A percentile compares a stretch with the other conserved stretches of the same genome.
Conservation (phyloP, 2,329 filamentous ascomycete genomes). For the Colletotrichum limetticola region DNA sequence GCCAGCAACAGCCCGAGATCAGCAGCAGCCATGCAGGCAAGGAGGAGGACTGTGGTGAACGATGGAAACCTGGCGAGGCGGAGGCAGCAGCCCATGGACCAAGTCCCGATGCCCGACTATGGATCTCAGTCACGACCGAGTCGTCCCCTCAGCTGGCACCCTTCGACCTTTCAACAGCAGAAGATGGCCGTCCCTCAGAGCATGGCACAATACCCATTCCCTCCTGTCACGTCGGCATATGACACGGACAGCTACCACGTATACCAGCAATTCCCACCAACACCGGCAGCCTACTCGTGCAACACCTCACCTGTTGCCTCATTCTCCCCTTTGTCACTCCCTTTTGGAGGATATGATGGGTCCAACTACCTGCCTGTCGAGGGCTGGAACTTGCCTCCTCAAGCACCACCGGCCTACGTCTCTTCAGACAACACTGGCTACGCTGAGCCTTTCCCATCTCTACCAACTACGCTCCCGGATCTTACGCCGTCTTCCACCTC, state of each 20-base stretch:
- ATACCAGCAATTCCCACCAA: conserved; percentile 60
- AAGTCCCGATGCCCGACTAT: conserved; percentile 51
- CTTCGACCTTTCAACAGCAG: conserved; percentile 59
- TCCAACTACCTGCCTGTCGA: conserved; percentile 53
- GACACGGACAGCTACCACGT: conserved; percentile 54
- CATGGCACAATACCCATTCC: conserved; percentile 53
- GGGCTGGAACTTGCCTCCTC: conserved; percentile 48
- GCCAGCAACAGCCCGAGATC: conserved; percentile 75
- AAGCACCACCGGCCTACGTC: conserved; percentile 43
- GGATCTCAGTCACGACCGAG: conserved; percentile 49
- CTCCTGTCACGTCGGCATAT: conserved; percentile 49
- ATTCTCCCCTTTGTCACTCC: conserved; percentile 64
- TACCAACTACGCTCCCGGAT: conserved; percentile 34
- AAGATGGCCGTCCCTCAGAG: conserved; percentile 41
- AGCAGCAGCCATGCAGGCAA: conserved; percentile 56
- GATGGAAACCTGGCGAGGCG: conserved; percentile 57
- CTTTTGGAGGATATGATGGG: conserved; percentile 53
- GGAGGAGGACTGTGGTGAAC: conserved; percentile 68
- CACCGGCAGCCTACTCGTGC: conserved; percentile 65
- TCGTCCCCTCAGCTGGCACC: conserved; percentile 82
- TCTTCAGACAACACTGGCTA: conserved; percentile 39
- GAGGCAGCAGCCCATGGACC: conserved; percentile 59
- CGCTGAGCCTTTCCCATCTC: conserved; percentile 46
- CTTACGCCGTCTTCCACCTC: conserved; percentile 38
- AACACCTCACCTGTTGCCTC: conserved; percentile 66